Evolutionary conservation across 2,329 filamentous ascomycete genomes (phyloP).

Genomic region (Purpureocillium takamizusanense): DNA sequence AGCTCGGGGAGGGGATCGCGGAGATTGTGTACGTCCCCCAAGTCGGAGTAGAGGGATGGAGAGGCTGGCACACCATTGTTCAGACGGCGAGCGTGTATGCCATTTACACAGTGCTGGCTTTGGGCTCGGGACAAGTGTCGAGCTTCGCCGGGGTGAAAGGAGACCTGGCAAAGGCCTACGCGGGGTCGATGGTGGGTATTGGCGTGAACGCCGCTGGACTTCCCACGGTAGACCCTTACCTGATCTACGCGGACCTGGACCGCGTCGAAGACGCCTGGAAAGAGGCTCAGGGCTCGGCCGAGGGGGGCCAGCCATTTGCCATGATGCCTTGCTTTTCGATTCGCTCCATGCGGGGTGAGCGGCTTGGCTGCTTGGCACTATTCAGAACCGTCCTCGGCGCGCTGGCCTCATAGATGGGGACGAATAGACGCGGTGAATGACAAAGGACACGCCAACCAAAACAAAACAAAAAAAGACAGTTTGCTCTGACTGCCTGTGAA

Average conservation of each 20-base stretch:
- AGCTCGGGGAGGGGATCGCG: slow-evolving; percentile 16
- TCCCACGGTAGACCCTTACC: slow-evolving; percentile 14
- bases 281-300: neutral
- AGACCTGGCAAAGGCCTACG: slow-evolving; percentile 11
- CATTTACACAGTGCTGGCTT: slow-evolving; percentile 20
- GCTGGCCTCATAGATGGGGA: too few relatives aligned
- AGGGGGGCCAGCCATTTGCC: slow-evolving; percentile 8
- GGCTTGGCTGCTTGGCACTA: slow-evolving; percentile 22
- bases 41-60: slow-evolving; percentile 14
- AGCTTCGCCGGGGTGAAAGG: slow-evolving; percentile 6
- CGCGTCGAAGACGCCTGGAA: slow-evolving; percentile 11
- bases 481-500: too few relatives aligned
- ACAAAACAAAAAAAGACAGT: too few relatives aligned
- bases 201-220: slow-evolving; percentile 5
- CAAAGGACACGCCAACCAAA: too few relatives aligned
- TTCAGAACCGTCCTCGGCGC: slow-evolving; percentile 12
- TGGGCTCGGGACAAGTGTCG: neutral
- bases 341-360: slow-evolving; percentile 21
- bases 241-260: slow-evolving; percentile 21
- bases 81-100: slow-evolving; percentile 10
- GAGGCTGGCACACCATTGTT: slow-evolving; percentile 19
- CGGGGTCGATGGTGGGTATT: slow-evolving; percentile 13
- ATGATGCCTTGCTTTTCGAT: slow-evolving; percentile 27
- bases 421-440: too few relatives aligned
- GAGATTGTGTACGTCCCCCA: slow-evolving; percentile 13